Evolutionary conservation across 2,329 filamentous ascomycete genomes (phyloP), one percentile per base, ranked within the genome.

Genomic region (Trichothecium sympodiale): DNA sequence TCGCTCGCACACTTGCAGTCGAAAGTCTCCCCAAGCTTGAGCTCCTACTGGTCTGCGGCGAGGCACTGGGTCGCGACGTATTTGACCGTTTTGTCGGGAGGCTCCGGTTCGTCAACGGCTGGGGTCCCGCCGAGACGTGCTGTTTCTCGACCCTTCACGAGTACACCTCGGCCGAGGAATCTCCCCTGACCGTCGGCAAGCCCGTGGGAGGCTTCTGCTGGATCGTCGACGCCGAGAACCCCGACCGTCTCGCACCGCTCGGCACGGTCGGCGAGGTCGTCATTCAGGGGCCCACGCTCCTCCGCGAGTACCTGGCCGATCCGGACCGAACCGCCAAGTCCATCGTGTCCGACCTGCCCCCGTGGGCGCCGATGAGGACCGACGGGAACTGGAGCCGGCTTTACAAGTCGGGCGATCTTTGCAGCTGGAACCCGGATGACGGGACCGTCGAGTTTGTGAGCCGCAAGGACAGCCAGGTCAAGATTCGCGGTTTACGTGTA

Each of bases 401-500:
- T 13, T 41, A 43, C 34, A 26, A 31, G 27, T 38, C 39, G 7
- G 39, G 39, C 4, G 41, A 41, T 33, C 33, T 40, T 3, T 39
- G 25, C 3, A 18, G 31, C 15, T 36, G 34, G 25, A 28, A 33
- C 28, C 47, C 48, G 1, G 54, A n/a, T 17, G 16, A 64, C 34
- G 57, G 59, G 3, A 45, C 47, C 27, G 46, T 68, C 8, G 43
- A 57, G 1, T 67, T 61, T 34, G 46, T 67, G 31, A 69, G 69
- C 33, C 57, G 71, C 10, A 33, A 33, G 18, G 31, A 33, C 17
- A 33, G 9, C 17, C 31, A 33, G 14, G 17, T 33, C 17, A 76
- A 76, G 48, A 48, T 76, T 13, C 60, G 64, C 17, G 75, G 75
- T 18, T 72, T 64, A 15, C 39, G 45, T 2, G 34, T 47, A 20